Evolutionary conservation across 1,284 basidiomycete species (phyloP).

Genomic region (Heterobasidion parviporum): DNA sequence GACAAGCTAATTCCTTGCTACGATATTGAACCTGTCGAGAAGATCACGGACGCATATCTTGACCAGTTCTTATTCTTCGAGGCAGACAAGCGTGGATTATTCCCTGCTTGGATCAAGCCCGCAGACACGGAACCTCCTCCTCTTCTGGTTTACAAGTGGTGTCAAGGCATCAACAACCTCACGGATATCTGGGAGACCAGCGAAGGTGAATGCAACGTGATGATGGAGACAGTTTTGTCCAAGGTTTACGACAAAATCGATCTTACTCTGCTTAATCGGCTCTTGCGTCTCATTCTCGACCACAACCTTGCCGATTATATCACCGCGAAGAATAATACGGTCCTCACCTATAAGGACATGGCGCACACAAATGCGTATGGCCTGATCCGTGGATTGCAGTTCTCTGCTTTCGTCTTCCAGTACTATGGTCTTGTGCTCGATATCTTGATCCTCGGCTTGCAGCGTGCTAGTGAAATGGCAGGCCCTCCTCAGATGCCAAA

Average conservation of each 20-base stretch:
- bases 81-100: constrained; percentile 94
- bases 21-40: constrained; percentile 97
- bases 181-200: constrained; percentile 96
- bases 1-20: constrained; percentile 98
- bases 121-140: constrained; percentile 95
- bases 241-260: constrained; percentile 99
- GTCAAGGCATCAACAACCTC: constrained; percentile 88
- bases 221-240: constrained; percentile 95
- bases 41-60: constrained; percentile 95
- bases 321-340: constrained; percentile 95
- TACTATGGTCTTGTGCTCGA: constrained; percentile 91
- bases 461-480: constrained; percentile 94
- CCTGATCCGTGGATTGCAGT: constrained; percentile 90
- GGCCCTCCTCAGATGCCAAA: constrained; percentile 93
- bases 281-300: constrained; percentile 89
- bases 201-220: constrained; percentile 92
- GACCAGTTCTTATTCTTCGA: constrained; percentile 88
- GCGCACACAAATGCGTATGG: constrained; percentile 90
- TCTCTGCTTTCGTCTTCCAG: constrained; percentile 96
- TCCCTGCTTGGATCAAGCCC: constrained; percentile 98
- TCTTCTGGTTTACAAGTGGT: constrained; percentile 96
- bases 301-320: constrained; percentile 98
- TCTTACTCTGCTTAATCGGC: constrained; percentile 86
- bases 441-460: constrained; percentile 86
- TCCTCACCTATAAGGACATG: constrained; percentile 92